Percentiles rank a stretch among this genome's conserved stretches.
phyloP scores from a whole-genome alignment of 805 yeast species.

The Saccharomycopsis babjevae region DNA sequence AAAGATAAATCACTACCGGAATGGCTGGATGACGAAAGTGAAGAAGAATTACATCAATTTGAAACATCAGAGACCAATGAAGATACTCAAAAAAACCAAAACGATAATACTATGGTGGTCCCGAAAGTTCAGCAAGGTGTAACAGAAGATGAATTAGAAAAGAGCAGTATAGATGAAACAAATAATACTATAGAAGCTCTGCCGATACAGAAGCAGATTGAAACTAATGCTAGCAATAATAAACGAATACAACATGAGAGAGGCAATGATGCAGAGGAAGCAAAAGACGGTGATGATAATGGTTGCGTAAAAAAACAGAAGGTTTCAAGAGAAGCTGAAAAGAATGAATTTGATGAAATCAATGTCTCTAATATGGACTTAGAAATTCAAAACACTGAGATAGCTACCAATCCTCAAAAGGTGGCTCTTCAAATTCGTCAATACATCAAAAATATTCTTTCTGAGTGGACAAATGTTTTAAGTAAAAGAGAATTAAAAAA shows the following conservation, averaged over 20 bases:
- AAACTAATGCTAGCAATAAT: not conserved
- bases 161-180: not conserved
- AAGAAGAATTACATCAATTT: not conserved
- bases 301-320: not conserved
- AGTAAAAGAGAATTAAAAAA: slow-evolving; percentile 31
- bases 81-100: not conserved
- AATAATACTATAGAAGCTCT: not conserved
- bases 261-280: not conserved
- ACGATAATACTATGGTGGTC: not conserved
- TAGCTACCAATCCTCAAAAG: slow-evolving; percentile 21
- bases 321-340: not conserved
- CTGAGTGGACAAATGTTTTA: slow-evolving; percentile 33
- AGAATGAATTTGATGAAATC: not conserved
- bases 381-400: slow-evolving; percentile 9
- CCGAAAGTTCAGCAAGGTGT: not conserved
- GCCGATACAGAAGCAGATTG: not conserved
- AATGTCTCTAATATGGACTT: slow-evolving; percentile 26
- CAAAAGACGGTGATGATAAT: not conserved
- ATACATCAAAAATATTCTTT: slow-evolving; percentile 36
- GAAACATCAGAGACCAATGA: not conserved
- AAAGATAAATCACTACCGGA: not conserved
- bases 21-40: not conserved
- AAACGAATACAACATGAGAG: not conserved
- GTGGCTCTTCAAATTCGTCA: slow-evolving; percentile 35
- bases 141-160: not conserved